Evolutionary conservation across 768 basidiomycete genomes (phyloP).

Genomic region (Suillus spraguei): DNA sequence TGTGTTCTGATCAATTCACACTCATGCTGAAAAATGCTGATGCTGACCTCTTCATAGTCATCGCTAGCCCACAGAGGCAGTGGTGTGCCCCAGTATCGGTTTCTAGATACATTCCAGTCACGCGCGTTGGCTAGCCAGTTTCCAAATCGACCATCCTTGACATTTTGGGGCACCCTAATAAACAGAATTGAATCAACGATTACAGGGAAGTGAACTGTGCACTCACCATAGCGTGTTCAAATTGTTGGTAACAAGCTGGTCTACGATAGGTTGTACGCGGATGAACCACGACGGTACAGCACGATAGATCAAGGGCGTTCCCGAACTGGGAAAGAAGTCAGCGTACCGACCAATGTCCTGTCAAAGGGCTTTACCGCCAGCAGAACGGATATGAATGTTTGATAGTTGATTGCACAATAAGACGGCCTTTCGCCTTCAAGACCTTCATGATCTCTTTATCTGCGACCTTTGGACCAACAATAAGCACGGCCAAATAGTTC

Average conservation of each 20-base stretch:
- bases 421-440: constrained; percentile 82
- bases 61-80: constrained; percentile 96
- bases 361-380: constrained; percentile 66
- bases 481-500: constrained; percentile 8
- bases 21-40: neutral
- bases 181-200: constrained; percentile 14
- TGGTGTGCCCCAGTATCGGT: constrained; percentile 99
- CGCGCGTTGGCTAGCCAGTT: constrained; percentile 98
- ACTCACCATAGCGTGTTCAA: constrained; percentile 83
- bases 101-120: constrained; percentile 99
- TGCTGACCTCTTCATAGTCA: constrained; percentile 77
- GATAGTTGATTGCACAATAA: constrained; percentile 85
- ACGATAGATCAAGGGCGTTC: constrained; percentile 93
- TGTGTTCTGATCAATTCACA: constrained; percentile 28
- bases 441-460: constrained; percentile 94
- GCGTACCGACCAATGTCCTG: neutral
- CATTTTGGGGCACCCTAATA: constrained; percentile 85
- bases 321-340: constrained; percentile 57
- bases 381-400: constrained; percentile 97
- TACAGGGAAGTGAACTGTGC: constrained; percentile 4
- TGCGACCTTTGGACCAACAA: constrained; percentile 60
- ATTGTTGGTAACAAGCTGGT: constrained; percentile 90
- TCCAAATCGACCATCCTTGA: constrained; percentile 92
- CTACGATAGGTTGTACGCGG: constrained; percentile 80
- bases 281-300: constrained; percentile 98